Base-by-base conservation (phyloP, 306 rosid species). In the Vigna hirtella region DNA sequence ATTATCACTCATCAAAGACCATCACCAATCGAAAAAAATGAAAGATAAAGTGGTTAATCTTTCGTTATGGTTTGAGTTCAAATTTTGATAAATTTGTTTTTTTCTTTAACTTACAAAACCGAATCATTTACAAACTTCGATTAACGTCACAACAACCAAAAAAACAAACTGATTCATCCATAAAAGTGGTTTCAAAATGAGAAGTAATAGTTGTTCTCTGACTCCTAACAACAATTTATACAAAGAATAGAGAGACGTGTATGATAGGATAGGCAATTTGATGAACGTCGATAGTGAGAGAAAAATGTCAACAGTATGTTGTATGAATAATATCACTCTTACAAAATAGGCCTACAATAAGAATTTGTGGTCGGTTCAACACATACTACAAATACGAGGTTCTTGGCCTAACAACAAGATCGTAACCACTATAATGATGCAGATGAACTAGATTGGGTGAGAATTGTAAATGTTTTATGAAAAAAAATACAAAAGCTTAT, bases 391-490 rank as follows among this genome's bases (percentile, higher is more conserved):
- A 56, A 12, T 43, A 24, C 30, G 0, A 36, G 24, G 66, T 16
- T 77, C 13, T 11, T 24, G 58, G 49, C 63, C 55, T 42, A 24
- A 17, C 80, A 57, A 74, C 22, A 20, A 20, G 34, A 74, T 17
- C 67, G 48, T 49, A n/a, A 10, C 62, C 59, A 38, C 16, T 49
- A 56, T 32, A 66, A 66, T 69, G 61, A 50, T 81, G 72, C 53
- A 61, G 32, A 53, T 51, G 38, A 69, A 75, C 79, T 43, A 22
- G 8, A 48, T 20, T 72, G 47, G 48, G 51, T 26, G 61, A 47
- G 20, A 83, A 43, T 16, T 55, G 40, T 59, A 82, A 43, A 65
- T 57, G 74, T 57, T 58, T 34, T 66, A 24, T 38, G 26, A 50
- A 75, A 58, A 30, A 36, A 38, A 62, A 20, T 68, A 32, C 81